Evolutionary conservation across 805 yeast species (phyloP).

Genomic region (Yamadazyma sp.): DNA sequence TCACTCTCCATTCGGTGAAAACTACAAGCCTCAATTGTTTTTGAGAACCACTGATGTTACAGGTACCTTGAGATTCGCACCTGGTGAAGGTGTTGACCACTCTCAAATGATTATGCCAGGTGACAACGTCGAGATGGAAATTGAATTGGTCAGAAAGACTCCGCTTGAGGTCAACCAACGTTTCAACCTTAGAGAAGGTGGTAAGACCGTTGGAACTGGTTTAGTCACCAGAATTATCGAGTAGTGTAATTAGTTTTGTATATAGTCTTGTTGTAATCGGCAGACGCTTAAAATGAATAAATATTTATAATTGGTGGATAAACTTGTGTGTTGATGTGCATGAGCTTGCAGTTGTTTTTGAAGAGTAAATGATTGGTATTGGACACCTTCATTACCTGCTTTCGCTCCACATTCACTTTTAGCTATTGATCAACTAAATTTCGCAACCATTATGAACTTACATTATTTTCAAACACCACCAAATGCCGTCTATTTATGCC

Average conservation of each 20-base stretch:
- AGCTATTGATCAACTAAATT: too few species aligned
- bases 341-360: too few species aligned
- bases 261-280: too few species aligned
- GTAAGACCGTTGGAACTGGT: constrained; percentile 99
- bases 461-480: too few species aligned
- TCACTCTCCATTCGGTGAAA: constrained; percentile 94
- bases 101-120: constrained; percentile 95
- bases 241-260: constrained; percentile 31
- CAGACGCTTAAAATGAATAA: too few species aligned
- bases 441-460: too few species aligned
- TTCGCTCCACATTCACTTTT: too few species aligned
- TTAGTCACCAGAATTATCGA: constrained; percentile 88
- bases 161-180: constrained; percentile 96
- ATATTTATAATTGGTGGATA: too few species aligned
- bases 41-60: constrained; percentile 96
- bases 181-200: constrained; percentile 99
- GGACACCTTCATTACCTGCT: not conserved
- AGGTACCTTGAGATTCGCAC: constrained; percentile 86
- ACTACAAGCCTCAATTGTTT: constrained; percentile 97
- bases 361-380: too few species aligned
- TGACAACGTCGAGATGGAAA: constrained; percentile 96
- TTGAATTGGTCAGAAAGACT: constrained; percentile 85
- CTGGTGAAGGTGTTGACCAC: constrained; percentile 67
- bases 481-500: too few species aligned
- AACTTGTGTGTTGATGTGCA: too few species aligned